Evolutionary conservation across 495 filamentous ascomycete genomes (phyloP), one percentile per base, ranked within the genome.

Genomic region (Beverwykella pulmonaria): DNA sequence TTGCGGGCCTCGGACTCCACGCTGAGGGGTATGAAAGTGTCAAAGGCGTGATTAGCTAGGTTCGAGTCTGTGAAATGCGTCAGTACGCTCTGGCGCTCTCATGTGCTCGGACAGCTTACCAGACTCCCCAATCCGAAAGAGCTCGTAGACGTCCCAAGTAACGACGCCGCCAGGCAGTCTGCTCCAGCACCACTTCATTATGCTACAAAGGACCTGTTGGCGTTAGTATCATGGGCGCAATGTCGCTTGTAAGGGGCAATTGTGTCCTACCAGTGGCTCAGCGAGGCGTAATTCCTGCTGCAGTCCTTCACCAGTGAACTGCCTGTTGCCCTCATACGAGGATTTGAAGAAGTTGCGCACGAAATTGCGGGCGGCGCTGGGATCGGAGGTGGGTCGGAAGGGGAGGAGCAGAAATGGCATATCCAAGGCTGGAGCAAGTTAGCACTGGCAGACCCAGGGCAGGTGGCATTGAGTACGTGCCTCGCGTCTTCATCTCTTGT

Each of bases 101-200:
- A 32, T 44, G 47, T 55, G 17, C 61, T 61, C 1, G 4, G 10
- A 27, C 36, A 59, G 32, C 71, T 69, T 87, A 96, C 92, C 92
- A 82, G 90, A 85, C 80, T 98, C 94, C 71, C 93, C 94, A 70
- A 96, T 89, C 74, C 88, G 91, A 82, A 98, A 98, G 17, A 97
- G 80, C 68, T 98, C 92, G 73, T 98, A 98, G 26, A 91, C 92
- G 67, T 97, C 92, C 95, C 95, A 98, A 55, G 91, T 91, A 52
- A 98, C 93, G 14, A 98, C 87, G 71, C 94, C 94, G 53, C 93
- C 92, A 39, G 89, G 86, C 39, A 98, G 80, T 82, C 94, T 85
- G 77, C 91, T 92, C 94, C 94, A 98, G 76, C 94, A 97, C 94
- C 94, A 98, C 82, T 98, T 98, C 68, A 97, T 79, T 30, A 97